Evolutionary conservation across 345 rosid species (phyloP).

Genomic region (Populus alba): DNA sequence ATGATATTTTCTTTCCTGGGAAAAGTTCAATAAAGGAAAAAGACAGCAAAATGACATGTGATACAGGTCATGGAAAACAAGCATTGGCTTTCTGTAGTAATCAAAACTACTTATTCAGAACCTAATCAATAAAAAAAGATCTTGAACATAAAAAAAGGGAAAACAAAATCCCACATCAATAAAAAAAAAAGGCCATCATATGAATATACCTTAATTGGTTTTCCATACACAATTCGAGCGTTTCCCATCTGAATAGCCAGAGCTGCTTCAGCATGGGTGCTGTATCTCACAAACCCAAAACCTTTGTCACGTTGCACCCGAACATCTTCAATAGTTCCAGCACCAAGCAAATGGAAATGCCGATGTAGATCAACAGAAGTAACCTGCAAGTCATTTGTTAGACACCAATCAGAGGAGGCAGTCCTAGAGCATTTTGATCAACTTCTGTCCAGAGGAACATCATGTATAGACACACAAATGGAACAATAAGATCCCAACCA

Average conservation of each 20-base stretch:
- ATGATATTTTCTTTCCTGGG: too few species aligned
- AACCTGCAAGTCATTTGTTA: constrained; percentile 12
- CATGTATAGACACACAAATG: neutral
- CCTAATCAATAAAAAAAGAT: neutral
- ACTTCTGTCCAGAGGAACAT: neutral
- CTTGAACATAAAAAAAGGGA: neutral
- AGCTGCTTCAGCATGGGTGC: constrained; percentile 85
- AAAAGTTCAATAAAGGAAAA: neutral
- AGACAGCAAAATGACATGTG: too few species aligned
- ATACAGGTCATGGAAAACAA: too few species aligned
- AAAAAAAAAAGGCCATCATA: neutral
- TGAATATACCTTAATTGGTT: constrained; percentile 71
- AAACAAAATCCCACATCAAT: neutral
- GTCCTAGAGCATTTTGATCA: neutral
- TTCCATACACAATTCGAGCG: constrained; percentile 60
- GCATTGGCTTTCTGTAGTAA: neutral
- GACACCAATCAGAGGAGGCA: neutral
- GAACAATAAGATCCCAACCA: neutral
- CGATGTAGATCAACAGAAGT: constrained; percentile 64
- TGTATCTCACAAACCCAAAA: constrained; percentile 93
- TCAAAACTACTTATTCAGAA: neutral
- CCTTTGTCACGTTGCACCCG: constrained; percentile 94
- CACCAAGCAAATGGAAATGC: constrained; percentile 78
- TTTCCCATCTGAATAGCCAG: constrained; percentile 88
- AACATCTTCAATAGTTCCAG: constrained; percentile 92